phyloP scores from a whole-genome alignment of 2,329 filamentous ascomycete genomes.

The Bipolaris zeicola region DNA sequence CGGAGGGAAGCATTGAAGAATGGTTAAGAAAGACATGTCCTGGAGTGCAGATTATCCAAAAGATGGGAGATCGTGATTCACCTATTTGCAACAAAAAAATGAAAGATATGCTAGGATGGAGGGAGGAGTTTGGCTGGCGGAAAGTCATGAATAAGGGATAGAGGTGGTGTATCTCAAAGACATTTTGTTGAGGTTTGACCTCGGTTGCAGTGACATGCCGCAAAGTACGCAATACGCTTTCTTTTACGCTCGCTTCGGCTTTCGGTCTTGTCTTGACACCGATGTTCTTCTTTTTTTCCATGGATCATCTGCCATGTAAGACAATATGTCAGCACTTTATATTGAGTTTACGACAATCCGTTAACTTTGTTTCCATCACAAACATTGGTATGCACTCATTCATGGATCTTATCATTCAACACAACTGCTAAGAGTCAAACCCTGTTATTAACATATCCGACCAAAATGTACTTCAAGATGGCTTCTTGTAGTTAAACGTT shows the following conservation, averaged over 20 bases:
- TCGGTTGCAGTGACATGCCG: no score
- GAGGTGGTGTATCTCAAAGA: background rate
- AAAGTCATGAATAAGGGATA: constrained; percentile 9
- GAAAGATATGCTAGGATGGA: constrained; percentile 61
- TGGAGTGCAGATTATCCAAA: constrained; percentile 55
- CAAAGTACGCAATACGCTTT: background rate
- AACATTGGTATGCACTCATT: background rate
- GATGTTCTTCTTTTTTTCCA: no score
- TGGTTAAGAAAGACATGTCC: constrained; percentile 59
- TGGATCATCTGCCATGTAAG: no score
- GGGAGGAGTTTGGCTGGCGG: constrained; percentile 61
- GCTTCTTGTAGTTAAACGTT: background rate
- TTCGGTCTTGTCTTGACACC: background rate
- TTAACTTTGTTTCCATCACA: background rate
- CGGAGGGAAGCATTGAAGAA: constrained; percentile 50
- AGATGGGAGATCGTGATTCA: constrained; percentile 61
- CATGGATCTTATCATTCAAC: background rate
- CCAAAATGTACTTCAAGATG: background rate
- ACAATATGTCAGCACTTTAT: no score
- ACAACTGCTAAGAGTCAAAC: background rate
- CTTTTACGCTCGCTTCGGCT: no score
- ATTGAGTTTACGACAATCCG: no score
- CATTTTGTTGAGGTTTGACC: background rate
- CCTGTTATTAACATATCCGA: background rate
- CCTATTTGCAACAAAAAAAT: constrained; percentile 66